Conservation (phyloP, 345 rosid species). For the Eucalyptus polybractea region DNA sequence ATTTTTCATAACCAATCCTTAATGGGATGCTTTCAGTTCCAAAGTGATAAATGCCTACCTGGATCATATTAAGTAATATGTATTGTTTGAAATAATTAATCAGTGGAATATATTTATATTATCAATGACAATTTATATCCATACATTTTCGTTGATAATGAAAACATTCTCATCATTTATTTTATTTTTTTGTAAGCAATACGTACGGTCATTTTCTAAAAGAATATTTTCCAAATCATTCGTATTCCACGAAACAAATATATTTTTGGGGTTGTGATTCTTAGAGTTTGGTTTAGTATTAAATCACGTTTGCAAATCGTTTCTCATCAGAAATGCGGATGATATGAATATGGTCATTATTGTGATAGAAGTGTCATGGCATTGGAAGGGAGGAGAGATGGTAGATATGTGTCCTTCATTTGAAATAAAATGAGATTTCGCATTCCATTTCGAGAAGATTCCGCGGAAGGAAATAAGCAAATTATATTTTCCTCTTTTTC, state of each 20-base stretch:
- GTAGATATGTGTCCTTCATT: neutral
- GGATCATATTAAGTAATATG: rapidly evolving
- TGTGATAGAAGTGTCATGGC: rapidly evolving
- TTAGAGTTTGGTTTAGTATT: neutral
- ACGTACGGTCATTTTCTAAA: rapidly evolving
- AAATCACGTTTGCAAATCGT: neutral
- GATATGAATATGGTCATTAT: neutral
- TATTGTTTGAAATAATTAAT: neutral
- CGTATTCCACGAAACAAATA: neutral
- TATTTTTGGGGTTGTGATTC: neutral
- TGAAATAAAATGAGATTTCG: neutral
- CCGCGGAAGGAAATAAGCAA: rapidly evolving
- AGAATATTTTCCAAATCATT: neutral
- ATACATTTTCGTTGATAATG: rapidly evolving
- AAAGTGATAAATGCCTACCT: rapidly evolving
- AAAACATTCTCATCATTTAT: neutral
- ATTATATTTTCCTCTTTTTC: neutral
- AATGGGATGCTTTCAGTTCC: no score
- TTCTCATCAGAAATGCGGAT: rapidly evolving
- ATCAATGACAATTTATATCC: neutral
- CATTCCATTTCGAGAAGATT: neutral
- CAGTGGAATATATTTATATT: neutral
- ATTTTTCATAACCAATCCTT: no score
- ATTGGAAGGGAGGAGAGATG: neutral
- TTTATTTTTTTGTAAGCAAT: neutral